A percentile compares a stretch with the other conserved stretches of the same genome.
phyloP scores from a whole-genome alignment of 176 grass and related monocot species.

The Luzula sylvatica region DNA sequence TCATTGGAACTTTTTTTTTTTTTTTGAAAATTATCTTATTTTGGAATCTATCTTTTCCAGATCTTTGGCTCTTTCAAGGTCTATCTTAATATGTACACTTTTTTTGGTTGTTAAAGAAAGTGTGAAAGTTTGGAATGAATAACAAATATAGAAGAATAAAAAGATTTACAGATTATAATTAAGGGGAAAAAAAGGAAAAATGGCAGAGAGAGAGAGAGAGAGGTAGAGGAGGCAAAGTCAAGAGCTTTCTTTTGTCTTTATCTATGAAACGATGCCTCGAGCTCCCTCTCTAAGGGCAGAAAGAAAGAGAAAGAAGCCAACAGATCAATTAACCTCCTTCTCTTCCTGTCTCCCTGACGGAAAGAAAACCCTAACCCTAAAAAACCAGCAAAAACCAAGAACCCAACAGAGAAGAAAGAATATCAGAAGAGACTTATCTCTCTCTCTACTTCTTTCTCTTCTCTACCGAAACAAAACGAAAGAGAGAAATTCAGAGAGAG shows the following conservation, averaged over 20 bases:
- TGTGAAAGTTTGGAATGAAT: constrained; percentile 5
- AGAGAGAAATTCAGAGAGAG: neutral
- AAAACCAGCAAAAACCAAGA: constrained; percentile 11
- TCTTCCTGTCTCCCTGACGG: constrained; percentile 26
- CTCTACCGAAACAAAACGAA: neutral
- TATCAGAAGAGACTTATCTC: neutral
- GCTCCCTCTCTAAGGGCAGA: constrained; percentile 16
- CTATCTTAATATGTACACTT: constrained; percentile 1
- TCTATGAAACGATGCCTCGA: neutral
- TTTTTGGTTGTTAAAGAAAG: neutral
- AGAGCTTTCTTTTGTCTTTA: constrained; percentile 5
- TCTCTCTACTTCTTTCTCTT: constrained; percentile 3
- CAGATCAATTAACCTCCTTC: constrained; percentile 24
- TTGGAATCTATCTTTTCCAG: constrained; percentile 14
- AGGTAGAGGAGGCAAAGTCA: constrained; percentile 11
- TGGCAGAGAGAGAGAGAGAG: constrained; percentile 18
- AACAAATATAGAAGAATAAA: constrained; percentile 11
- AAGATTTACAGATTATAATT: constrained; percentile 2
- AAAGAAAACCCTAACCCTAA: constrained; percentile 19
- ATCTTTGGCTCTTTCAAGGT: constrained; percentile 9
- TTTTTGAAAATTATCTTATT: constrained; percentile 6
- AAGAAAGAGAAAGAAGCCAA: constrained; percentile 40
- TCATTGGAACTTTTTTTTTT: constrained; percentile 36
- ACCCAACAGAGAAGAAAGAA: constrained; percentile 6
- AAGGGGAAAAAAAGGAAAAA: constrained; percentile 1